Percentiles rank a stretch among this genome's conserved stretches.
These are phyloP conservation scores for Neurospora sp. DNA, from an alignment of 2,329 filamentous ascomycete species.

Conservation along the genomic window DNA sequence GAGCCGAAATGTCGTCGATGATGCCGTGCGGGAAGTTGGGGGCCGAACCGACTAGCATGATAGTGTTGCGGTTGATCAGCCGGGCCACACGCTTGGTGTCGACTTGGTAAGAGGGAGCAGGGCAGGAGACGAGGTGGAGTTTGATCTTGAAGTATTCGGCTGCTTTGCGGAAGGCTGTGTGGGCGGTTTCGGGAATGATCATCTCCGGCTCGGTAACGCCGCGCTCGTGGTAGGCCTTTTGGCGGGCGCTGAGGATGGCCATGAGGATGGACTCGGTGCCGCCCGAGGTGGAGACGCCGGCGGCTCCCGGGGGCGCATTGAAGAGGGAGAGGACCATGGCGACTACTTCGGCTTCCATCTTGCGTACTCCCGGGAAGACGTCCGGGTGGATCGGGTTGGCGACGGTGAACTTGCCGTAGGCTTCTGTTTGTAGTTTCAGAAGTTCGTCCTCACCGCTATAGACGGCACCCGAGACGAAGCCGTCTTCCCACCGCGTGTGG, in stretches of 20 bases:
- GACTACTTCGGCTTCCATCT: constrained; percentile 98
- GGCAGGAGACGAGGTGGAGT: constrained; percentile 77
- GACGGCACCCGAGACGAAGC: constrained; percentile 85
- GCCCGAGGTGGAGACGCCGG: constrained; percentile 82
- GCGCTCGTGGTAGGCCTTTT: constrained; percentile 78
- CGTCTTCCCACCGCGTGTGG: constrained; percentile 95
- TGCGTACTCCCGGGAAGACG: constrained; percentile 92
- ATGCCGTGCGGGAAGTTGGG: constrained; percentile 98
- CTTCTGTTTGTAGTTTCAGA: constrained; percentile 77
- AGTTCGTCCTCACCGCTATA: constrained; percentile 87
- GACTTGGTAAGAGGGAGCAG: constrained; percentile 76
- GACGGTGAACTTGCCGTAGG: constrained; percentile 89
- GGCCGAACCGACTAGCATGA: constrained; percentile 86
- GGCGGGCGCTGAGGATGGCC: constrained; percentile 81
- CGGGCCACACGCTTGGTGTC: constrained; percentile 67
- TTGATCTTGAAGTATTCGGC: constrained; percentile 96
- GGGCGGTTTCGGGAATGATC: constrained; percentile 90
- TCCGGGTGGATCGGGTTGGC: constrained; percentile 96
- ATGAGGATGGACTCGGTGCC: constrained; percentile 96
- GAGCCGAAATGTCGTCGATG: constrained; percentile 81
- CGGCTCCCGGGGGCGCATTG: constrained; percentile 75
- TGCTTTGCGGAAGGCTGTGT: constrained; percentile 95
- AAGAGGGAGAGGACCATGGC: constrained; percentile 90
- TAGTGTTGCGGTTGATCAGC: constrained; percentile 86
- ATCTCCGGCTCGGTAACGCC: constrained; percentile 91